Percentiles rank a stretch among this genome's conserved stretches.
These are phyloP conservation scores for Thielaviopsis musarum DNA, from an alignment of 2,329 filamentous ascomycete genomes.

Conservation along the genomic window DNA sequence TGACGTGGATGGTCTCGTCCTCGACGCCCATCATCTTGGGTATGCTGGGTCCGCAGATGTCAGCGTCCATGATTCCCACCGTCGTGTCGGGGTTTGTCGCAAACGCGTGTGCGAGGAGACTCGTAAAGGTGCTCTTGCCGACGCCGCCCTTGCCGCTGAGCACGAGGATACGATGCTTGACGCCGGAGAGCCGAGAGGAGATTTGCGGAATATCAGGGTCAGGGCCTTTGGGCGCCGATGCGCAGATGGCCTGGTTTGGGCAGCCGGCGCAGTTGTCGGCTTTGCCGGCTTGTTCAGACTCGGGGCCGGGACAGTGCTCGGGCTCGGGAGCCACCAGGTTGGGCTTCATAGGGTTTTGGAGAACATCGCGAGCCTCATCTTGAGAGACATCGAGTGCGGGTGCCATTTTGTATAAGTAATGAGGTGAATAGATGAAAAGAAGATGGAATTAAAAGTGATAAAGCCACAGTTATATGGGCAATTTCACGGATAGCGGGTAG, in stretches of 20 bases:
- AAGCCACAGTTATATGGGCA: not conserved
- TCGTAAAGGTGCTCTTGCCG: constrained; percentile 88
- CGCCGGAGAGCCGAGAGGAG: constrained; percentile 59
- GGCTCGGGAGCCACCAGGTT: constrained; percentile 86
- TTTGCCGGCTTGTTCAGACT: constrained; percentile 52
- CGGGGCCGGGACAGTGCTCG: constrained; percentile 89
- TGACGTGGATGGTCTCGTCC: constrained; percentile 82
- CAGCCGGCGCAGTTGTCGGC: constrained; percentile 84
- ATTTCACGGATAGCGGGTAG: not conserved
- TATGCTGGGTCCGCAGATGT: constrained; percentile 91
- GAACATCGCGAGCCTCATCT: constrained; percentile 47
- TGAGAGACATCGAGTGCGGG: constrained; percentile 53
- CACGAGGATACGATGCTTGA: constrained; percentile 85
- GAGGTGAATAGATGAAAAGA: not conserved
- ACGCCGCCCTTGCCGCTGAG: constrained; percentile 92
- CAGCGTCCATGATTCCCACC: constrained; percentile 94
- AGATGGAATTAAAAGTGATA: not conserved
- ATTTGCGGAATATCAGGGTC: constrained; percentile 89
- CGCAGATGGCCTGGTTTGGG: constrained; percentile 91
- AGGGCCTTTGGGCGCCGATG: constrained; percentile 82
- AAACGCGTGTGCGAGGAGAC: constrained; percentile 76
- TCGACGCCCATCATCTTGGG: constrained; percentile 99
- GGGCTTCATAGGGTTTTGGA: constrained; percentile 60
- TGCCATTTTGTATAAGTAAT: constrained; percentile 40
- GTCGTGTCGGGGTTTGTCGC: constrained; percentile 61